phyloP scores from a whole-genome alignment of 2,329 filamentous ascomycete genomes.

The Epicoccum sorghinum region DNA sequence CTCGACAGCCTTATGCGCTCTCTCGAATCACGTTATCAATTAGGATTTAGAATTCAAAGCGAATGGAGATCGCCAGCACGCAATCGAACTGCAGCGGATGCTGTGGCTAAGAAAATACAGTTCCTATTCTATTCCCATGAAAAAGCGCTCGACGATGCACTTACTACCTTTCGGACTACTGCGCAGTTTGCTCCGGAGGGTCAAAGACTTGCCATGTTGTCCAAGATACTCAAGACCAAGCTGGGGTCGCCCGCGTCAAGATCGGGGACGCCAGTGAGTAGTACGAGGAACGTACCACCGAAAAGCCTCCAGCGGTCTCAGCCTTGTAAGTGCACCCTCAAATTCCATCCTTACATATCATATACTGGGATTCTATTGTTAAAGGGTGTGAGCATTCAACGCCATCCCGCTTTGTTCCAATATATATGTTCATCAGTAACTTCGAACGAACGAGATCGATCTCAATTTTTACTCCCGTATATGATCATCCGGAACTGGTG shows the following conservation, averaged over 20 bases:
- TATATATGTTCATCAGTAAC: too few species aligned
- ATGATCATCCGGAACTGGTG: too few species aligned
- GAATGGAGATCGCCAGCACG: constrained; percentile 31
- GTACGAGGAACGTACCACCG: constrained; percentile 10
- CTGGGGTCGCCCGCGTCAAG: background rate
- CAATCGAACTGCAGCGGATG: constrained; percentile 14
- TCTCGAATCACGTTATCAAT: constrained; percentile 29
- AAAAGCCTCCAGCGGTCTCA: constrained; percentile 10
- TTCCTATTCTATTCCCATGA: constrained; percentile 22
- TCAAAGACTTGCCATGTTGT: constrained; percentile 17
- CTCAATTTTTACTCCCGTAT: too few species aligned
- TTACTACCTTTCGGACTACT: constrained; percentile 22
- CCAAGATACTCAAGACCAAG: constrained; percentile 17
- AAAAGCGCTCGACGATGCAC: constrained; percentile 21
- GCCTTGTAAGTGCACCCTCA: constrained; percentile 16
- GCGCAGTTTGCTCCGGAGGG: constrained; percentile 9
- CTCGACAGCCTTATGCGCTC: constrained; percentile 26
- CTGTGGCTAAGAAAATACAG: constrained; percentile 25
- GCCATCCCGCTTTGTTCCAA: too few species aligned
- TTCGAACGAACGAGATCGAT: too few species aligned
- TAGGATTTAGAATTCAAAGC: constrained; percentile 25
- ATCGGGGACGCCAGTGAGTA: constrained; percentile 6
- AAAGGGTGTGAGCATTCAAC: too few species aligned
- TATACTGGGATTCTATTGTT: background rate
- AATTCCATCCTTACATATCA: too few species aligned